phyloP scores from a whole-genome alignment of 2,329 filamentous ascomycete species.

The Neocucurbitaria cava region DNA sequence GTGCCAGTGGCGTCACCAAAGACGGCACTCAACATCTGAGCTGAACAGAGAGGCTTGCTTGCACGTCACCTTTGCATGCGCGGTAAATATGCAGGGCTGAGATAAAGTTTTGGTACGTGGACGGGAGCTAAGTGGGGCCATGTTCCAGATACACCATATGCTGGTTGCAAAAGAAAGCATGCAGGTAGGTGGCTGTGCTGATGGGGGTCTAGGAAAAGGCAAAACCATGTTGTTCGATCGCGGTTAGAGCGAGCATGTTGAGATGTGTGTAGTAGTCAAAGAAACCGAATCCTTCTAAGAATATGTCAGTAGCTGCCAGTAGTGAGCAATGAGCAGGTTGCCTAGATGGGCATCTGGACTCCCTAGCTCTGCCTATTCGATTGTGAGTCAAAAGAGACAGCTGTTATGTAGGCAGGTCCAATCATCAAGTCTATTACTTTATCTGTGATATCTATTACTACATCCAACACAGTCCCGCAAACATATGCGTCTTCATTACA shows the following conservation, averaged over 20 bases:
- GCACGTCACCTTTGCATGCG: slow-evolving; percentile 1
- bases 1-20: not conserved
- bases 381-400: not conserved
- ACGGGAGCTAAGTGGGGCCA: not conserved
- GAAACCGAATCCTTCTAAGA: no score
- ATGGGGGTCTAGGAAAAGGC: no score
- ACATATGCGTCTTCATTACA: slow-evolving; percentile 7
- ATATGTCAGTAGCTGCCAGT: no score
- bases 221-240: no score
- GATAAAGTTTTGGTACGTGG: not conserved
- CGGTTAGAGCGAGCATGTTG: no score
- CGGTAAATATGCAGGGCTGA: no score
- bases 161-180: not conserved
- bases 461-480: slow-evolving; percentile 4
- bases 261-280: no score
- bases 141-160: not conserved
- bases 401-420: not conserved
- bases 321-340: not conserved
- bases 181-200: no score
- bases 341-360: not conserved
- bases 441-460: slow-evolving; percentile 2
- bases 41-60: slow-evolving; percentile 6
- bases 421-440: not conserved
- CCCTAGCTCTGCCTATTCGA: not conserved
- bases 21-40: slow-evolving; percentile 5